phyloP scores from a whole-genome alignment of 192 early-diverging fungal genomes.

The Gamsiella multidivaricata region DNA sequence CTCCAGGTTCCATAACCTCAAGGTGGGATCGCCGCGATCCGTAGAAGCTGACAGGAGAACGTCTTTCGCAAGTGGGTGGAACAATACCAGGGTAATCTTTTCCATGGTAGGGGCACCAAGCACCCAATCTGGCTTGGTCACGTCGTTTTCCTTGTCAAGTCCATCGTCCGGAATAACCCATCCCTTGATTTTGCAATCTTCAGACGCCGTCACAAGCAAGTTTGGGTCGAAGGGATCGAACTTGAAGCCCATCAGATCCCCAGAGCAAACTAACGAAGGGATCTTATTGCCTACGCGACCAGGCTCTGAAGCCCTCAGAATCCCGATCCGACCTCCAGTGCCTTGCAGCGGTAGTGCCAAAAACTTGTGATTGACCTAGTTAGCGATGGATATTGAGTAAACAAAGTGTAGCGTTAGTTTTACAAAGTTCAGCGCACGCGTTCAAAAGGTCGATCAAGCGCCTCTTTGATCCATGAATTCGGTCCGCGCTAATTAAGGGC shows the following conservation, averaged over 20 bases:
- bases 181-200: constrained; percentile 72
- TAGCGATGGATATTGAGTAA: neutral
- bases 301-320: constrained; percentile 71
- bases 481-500: too few relatives aligned
- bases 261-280: constrained; percentile 66
- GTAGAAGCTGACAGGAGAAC: constrained; percentile 69
- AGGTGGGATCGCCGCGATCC: constrained; percentile 60
- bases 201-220: constrained; percentile 66
- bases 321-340: constrained; percentile 81
- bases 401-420: constrained; percentile 1
- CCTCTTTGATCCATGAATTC: too few relatives aligned
- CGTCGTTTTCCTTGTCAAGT: constrained; percentile 60
- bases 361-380: constrained; percentile 65
- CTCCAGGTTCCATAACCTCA: constrained; percentile 69
- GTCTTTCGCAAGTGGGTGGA: constrained; percentile 69
- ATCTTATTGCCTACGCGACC: constrained; percentile 75
- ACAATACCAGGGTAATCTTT: constrained; percentile 62
- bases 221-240: constrained; percentile 78
- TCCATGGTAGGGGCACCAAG: constrained; percentile 57
- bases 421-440: too few relatives aligned
- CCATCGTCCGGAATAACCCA: constrained; percentile 68
- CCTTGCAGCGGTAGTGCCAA: constrained; percentile 81
- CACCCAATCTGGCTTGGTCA: constrained; percentile 38
- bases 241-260: constrained; percentile 74
- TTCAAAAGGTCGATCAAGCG: too few relatives aligned